These are phyloP conservation scores for Lipomyces oligophaga DNA, from an alignment of 805 yeast species.

Conservation along the genomic window DNA sequence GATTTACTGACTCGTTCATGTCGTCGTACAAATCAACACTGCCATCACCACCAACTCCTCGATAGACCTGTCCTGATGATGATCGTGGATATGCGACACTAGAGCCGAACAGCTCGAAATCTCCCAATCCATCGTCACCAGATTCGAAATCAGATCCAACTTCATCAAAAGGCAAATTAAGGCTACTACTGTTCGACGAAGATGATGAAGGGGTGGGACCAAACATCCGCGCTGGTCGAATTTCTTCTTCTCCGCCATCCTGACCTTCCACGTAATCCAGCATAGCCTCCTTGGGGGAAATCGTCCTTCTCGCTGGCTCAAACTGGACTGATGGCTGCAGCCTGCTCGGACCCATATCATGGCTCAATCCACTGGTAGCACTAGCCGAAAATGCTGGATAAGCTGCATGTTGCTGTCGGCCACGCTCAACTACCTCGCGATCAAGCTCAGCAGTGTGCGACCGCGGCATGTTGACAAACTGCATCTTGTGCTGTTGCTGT, in stretches of 20 bases:
- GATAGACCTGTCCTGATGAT: background rate
- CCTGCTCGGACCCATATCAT: background rate
- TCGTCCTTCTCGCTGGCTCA: constrained; percentile 14
- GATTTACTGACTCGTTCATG: constrained; percentile 4
- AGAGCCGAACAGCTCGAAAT: constrained; percentile 10
- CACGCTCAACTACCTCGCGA: background rate
- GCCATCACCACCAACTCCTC: too few species aligned
- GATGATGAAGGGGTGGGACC: constrained; percentile 22
- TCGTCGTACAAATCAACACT: background rate
- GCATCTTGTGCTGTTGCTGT: constrained; percentile 1
- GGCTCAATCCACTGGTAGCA: background rate
- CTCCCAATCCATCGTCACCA: constrained; percentile 8
- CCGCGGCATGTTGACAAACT: background rate
- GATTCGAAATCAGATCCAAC: constrained; percentile 11
- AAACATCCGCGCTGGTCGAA: constrained; percentile 9
- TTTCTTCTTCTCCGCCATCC: constrained; percentile 1
- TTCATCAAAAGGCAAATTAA: constrained; percentile 5
- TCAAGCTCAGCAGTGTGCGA: background rate
- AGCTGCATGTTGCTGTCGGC: background rate
- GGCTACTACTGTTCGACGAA: constrained; percentile 9
- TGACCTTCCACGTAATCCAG: constrained; percentile 11
- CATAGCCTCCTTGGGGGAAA: constrained; percentile 27
- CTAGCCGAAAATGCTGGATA: background rate
- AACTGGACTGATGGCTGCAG: constrained; percentile 2
- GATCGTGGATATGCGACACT: constrained; percentile 10